Evolutionary conservation across 164 flowering plant genomes (phyloP).

Genomic region (Kalanchoe fedtschenkoi): DNA sequence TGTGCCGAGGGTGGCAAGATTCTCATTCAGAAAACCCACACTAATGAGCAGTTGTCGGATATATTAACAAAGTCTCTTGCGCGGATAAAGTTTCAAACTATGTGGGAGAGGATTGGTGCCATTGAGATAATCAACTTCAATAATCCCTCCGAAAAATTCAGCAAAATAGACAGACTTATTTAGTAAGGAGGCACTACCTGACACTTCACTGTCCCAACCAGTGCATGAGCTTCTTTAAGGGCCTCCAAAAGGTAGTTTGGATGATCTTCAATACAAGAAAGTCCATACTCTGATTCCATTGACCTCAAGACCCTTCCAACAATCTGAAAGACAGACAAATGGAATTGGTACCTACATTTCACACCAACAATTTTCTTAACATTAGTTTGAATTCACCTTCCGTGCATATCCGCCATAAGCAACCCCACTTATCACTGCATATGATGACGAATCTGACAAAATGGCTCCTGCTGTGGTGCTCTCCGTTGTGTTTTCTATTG

Average conservation of each 20-base stretch:
- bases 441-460: slow-evolving; percentile 4
- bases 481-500: slow-evolving; percentile 15
- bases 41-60: too few relatives aligned
- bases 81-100: too few relatives aligned
- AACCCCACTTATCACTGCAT: slow-evolving; percentile 54
- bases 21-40: too few relatives aligned
- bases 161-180: neutral
- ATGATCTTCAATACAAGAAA: slow-evolving; percentile 37
- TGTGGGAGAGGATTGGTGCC: too few relatives aligned
- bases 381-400: slow-evolving; percentile 31
- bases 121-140: too few relatives aligned
- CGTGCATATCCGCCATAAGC: slow-evolving; percentile 90
- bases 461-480: slow-evolving; percentile 1
- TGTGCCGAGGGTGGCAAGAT: too few relatives aligned
- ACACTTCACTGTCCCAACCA: slow-evolving; percentile 62
- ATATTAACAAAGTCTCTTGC: too few relatives aligned
- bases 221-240: slow-evolving; percentile 38
- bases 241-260: slow-evolving; percentile 54
- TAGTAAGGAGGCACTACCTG: slow-evolving; percentile 12
- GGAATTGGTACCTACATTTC: neutral
- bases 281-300: slow-evolving; percentile 34
- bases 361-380: neutral
- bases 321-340: slow-evolving; percentile 29
- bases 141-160: too few relatives aligned
- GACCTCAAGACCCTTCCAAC: slow-evolving; percentile 58